Evolutionary conservation across 345 rosid species (phyloP), one percentile per base, ranked within the genome.

Genomic region (Heritiera fomes): DNA sequence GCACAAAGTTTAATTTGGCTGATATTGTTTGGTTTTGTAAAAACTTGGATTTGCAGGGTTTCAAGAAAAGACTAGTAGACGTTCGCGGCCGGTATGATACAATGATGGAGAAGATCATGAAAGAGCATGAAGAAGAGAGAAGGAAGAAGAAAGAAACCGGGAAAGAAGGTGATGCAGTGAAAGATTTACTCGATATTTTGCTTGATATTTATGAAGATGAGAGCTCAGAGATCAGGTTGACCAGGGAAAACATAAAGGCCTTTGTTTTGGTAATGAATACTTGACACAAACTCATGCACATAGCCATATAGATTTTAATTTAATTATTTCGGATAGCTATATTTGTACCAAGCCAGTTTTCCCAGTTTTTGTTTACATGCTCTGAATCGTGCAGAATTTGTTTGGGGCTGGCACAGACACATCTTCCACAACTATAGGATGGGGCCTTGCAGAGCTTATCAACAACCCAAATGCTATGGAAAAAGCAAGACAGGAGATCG

Each of bases 401-500:
- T 87, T 90, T 78, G 86, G 84, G 14, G 89, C 90, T 40, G 89
- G 93, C 23, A 88, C 89, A 2, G 91, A 90, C 58, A 83, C 90
- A 61, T 84, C 93, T 55, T 79, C 89, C 28, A 86, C 78, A 12
- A 84, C 94, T 6, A 80, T 86, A 55, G 92, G 89, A 63, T 92
- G 96, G 98, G 96, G 91, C 34, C 65, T 92, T 23, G 79, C 94
- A 32, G 97, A 94, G 83, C 86, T 92, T 2, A 87, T 92, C 43
- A 92, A 90, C 81, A 81, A 90, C 71, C 97, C 94, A 10, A 71
- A 81, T 13, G 85, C 84, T 56, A 85, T 90, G 90, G 83, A 87
- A 80, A 91, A 90, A 78, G 90, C 84, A 1, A 82, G 85, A 65
- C 53, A 82, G 40, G 93, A 94, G 85, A 86, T 94, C 9, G 89